Evolutionary conservation across 164 flowering plant genomes (phyloP).

Genomic region (Protea cynaroides): DNA sequence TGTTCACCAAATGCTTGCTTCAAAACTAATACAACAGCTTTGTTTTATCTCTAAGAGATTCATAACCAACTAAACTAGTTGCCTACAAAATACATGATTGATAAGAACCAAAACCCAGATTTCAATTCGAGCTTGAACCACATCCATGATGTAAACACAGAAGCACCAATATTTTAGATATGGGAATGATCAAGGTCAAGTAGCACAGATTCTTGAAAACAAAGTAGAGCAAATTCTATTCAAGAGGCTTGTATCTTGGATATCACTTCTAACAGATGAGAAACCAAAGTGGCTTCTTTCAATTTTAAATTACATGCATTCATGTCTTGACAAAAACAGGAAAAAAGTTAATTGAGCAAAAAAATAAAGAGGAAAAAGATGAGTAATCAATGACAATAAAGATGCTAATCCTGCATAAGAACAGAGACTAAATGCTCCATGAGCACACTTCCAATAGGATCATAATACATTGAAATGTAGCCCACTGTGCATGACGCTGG

Average conservation of each 20-base stretch:
- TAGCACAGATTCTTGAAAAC: background rate
- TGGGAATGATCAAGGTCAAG: background rate
- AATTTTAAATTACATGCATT: constrained; percentile 40
- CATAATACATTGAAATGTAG: too few species aligned
- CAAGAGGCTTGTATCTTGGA: constrained; percentile 46
- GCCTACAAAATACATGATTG: background rate
- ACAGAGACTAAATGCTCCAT: too few species aligned
- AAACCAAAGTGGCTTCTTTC: constrained; percentile 72
- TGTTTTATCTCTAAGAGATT: too few species aligned
- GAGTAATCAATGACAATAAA: too few species aligned
- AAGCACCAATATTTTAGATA: background rate
- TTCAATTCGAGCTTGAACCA: background rate
- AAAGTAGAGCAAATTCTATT: background rate
- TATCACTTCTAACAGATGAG: constrained; percentile 71
- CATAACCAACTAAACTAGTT: background rate
- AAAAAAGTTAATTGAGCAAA: too few species aligned
- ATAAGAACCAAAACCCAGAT: background rate
- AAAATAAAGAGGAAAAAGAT: too few species aligned
- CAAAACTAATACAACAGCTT: too few species aligned
- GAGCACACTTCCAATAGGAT: too few species aligned
- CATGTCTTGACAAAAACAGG: background rate
- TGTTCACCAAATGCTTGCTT: too few species aligned
- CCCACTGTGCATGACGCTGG: too few species aligned
- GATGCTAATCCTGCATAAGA: too few species aligned
- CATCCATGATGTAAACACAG: background rate